Evolutionary conservation across 2,329 filamentous ascomycete genomes (phyloP), one percentile per base, ranked within the genome.

Genomic region (Aspergillus transmontanensis): DNA sequence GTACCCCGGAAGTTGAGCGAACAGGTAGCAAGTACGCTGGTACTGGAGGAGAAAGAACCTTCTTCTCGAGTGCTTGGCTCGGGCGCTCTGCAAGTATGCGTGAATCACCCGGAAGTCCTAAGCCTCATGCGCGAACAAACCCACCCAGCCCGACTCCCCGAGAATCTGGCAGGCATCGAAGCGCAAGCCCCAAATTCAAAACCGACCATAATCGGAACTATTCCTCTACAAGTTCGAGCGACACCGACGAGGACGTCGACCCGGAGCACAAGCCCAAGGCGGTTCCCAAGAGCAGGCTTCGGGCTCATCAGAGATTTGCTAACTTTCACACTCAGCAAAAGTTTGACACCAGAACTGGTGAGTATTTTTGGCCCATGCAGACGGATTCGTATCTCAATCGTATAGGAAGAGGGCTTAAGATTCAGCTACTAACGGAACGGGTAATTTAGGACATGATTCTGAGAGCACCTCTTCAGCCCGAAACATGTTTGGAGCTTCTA

Each of bases 41-140:
- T 4, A 74, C 79, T 34, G 80, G 82, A 59, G 86, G 86, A 36
- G 86, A 89, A 71, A 85, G 81, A 67, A 88, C 83, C 0, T 84
- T 85, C 60, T 81, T 87, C 68, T 82, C 81, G 45, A 82, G 79
- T 63, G 78, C 84, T 39, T 80, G 81, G 19, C 68, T 87, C 10
- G 79, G 80, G 51, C 81, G 85, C 51, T 86, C 86, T 59, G 76
- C 82, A 14, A 88, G 84, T 68, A 81, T 83, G 60, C 81, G 84
- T 43, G 81, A 84, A 67, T 80, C 83, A 2, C 80, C 83, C 5
- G 69, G 75, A n/a, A 75, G 74, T 11, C 70, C 74, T 23, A 71
- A 69, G 60, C 63, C 74, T 63, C 70, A 75, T 64, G 65, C 78
- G 41, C 72, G 73, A 36, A 76, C 76, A n/a, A 75, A 76, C 64